A percentile compares a stretch with the other conserved stretches of the same genome.
These are phyloP conservation scores for Nannizzia gypsea DNA, from an alignment of 2,329 filamentous ascomycete species.

Conservation along the genomic window DNA sequence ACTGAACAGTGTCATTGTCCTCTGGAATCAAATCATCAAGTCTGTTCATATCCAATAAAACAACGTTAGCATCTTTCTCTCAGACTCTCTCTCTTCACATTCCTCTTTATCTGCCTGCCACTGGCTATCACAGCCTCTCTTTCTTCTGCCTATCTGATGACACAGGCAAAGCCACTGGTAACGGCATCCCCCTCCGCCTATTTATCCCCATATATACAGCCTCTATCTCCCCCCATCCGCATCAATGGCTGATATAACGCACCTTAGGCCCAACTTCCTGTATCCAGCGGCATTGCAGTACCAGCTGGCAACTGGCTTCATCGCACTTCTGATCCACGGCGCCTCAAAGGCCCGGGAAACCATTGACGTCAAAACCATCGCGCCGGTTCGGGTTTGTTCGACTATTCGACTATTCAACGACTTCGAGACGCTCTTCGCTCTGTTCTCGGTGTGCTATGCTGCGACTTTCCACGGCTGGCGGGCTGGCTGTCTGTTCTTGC, in stretches of 20 bases:
- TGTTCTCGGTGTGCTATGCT: slow-evolving; percentile 20
- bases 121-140: neutral
- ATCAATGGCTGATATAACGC: slow-evolving; percentile 25
- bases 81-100: neutral
- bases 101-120: neutral
- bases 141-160: neutral
- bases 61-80: slow-evolving; percentile 6
- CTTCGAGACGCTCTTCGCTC: neutral
- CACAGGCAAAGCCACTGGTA: too few species aligned
- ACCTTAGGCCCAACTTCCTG: slow-evolving; percentile 85
- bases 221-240: neutral
- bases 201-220: neutral
- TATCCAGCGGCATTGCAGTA: slow-evolving; percentile 84
- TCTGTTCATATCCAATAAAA: slow-evolving; percentile 39
- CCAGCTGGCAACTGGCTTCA: slow-evolving; percentile 77
- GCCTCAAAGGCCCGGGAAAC: slow-evolving; percentile 65
- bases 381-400: neutral
- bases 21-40: slow-evolving; percentile 91
- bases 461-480: neutral
- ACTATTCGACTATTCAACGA: neutral
- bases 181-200: neutral
- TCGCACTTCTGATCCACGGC: slow-evolving; percentile 69
- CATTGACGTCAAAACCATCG: slow-evolving; percentile 32
- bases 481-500: neutral
- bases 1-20: slow-evolving; percentile 75